A percentile compares a stretch with the other conserved stretches of the same genome.
Evolutionary conservation across 176 grass and related monocot genomes (phyloP).

Genomic region (Oryza punctata): DNA sequence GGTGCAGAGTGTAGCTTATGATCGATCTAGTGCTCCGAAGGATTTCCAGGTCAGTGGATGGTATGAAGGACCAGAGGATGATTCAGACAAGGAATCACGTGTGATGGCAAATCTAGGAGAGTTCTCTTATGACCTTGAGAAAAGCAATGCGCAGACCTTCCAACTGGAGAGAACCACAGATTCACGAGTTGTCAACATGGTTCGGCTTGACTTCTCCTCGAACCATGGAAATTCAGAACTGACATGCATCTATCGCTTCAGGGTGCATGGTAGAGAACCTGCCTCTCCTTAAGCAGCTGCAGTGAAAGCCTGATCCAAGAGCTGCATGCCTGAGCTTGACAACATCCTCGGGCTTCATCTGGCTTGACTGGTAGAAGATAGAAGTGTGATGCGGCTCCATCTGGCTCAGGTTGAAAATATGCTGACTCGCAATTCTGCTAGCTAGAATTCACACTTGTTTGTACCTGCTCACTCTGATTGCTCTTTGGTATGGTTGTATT

Average conservation of each 20-base stretch:
- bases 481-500: neutral
- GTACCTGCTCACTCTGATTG: neutral
- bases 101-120: slow-evolving; percentile 40
- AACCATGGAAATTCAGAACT: slow-evolving; percentile 68
- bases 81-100: slow-evolving; percentile 30
- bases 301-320: slow-evolving; percentile 31
- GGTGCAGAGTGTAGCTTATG: slow-evolving; percentile 87
- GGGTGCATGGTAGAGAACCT: slow-evolving; percentile 82
- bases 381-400: neutral
- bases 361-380: neutral
- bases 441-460: neutral
- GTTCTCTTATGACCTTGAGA: slow-evolving; percentile 72
- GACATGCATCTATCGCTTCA: slow-evolving; percentile 93
- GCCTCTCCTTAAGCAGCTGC: slow-evolving; percentile 7
- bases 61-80: slow-evolving; percentile 50
- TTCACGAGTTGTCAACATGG: slow-evolving; percentile 48
- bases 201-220: slow-evolving; percentile 63
- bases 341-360: neutral
- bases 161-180: slow-evolving; percentile 35
- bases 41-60: slow-evolving; percentile 68
- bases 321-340: slow-evolving; percentile 9
- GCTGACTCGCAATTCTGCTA: slow-evolving; percentile 27
- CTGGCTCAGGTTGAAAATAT: neutral
- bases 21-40: slow-evolving; percentile 79
- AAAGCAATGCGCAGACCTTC: slow-evolving; percentile 82